phyloP scores from a whole-genome alignment of 495 filamentous ascomycete species.

The Neurospora pannonica region DNA sequence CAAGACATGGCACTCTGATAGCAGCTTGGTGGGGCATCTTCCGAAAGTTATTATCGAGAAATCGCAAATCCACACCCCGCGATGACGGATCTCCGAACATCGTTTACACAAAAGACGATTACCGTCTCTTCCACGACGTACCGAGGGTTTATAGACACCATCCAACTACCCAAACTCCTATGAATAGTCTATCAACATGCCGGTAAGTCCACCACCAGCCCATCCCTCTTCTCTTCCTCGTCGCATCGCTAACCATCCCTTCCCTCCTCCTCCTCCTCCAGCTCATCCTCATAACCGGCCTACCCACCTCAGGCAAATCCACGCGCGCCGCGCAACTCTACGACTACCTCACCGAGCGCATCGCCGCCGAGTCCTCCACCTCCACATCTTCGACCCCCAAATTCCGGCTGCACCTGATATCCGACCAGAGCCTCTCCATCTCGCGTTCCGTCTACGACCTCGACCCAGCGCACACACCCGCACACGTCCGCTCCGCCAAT shows the following conservation, averaged over 20 bases:
- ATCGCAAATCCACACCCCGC: not conserved
- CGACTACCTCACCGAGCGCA: constrained; percentile 49
- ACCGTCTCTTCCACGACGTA: not conserved
- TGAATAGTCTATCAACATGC: not conserved
- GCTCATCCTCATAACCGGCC: constrained; percentile 90
- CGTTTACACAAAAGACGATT: not conserved
- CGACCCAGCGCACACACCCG: constrained; percentile 34
- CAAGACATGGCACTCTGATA: not conserved
- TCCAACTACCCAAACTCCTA: not conserved
- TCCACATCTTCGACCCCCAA: constrained; percentile 20
- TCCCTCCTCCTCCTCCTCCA: constrained; percentile 23
- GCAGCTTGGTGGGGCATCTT: not conserved
- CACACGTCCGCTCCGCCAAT: constrained; percentile 43
- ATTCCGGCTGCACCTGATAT: constrained; percentile 57
- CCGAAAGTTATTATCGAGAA: not conserved
- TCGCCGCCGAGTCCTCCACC: constrained; percentile 23
- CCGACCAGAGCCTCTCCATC: constrained; percentile 55
- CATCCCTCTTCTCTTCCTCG: not conserved
- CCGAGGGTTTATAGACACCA: not conserved
- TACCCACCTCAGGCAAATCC: constrained; percentile 88
- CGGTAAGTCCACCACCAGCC: not conserved
- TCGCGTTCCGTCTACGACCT: constrained; percentile 54
- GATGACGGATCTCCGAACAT: not conserved
- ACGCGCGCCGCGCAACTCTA: constrained; percentile 74
- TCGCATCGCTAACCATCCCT: not conserved